Conservation (phyloP, 768 basidiomycete species). For the Rhizopogon salebrosus region DNA sequence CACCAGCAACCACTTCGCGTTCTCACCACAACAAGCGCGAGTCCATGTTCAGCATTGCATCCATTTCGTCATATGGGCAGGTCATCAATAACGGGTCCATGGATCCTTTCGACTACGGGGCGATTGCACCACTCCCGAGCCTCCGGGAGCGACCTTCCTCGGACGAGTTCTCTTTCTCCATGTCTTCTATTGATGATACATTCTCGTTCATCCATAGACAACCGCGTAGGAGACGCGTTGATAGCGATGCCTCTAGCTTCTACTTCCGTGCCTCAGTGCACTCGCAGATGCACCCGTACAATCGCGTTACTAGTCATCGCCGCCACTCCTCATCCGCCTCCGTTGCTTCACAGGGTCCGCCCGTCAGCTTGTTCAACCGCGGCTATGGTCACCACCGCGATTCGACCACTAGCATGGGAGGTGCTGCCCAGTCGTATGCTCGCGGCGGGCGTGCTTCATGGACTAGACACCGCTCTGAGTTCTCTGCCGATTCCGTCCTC, state of each 20-base stretch:
- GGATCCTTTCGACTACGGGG: slow-evolving; percentile 74
- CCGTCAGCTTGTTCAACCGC: slow-evolving; percentile 69
- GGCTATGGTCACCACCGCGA: slow-evolving; percentile 52
- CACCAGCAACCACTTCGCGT: slow-evolving; percentile 33
- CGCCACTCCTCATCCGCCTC: slow-evolving; percentile 62
- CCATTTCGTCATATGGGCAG: slow-evolving; percentile 73
- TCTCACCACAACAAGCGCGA: slow-evolving; percentile 44
- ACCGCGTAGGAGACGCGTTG: slow-evolving; percentile 48
- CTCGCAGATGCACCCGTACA: slow-evolving; percentile 27
- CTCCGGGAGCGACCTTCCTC: slow-evolving; percentile 51
- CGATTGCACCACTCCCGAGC: slow-evolving; percentile 33
- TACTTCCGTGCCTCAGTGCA: slow-evolving; percentile 45
- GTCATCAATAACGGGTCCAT: slow-evolving; percentile 54
- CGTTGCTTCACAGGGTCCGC: slow-evolving; percentile 51
- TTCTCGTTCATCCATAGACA: slow-evolving; percentile 53
- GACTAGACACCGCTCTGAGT: slow-evolving; percentile 51
- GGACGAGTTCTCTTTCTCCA: slow-evolving; percentile 53
- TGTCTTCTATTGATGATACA: slow-evolving; percentile 62
- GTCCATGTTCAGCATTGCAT: slow-evolving; percentile 69
- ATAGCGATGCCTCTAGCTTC: slow-evolving; percentile 75
- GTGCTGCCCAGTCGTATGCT: slow-evolving; percentile 52
- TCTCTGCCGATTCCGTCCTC: slow-evolving; percentile 58
- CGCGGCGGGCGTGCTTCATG: slow-evolving; percentile 54
- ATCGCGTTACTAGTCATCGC: slow-evolving; percentile 40
- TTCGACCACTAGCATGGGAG: slow-evolving; percentile 54